These are phyloP conservation scores for Carallia pectinifolia DNA, from an alignment of 345 rosid genomes.

Conservation along the genomic window DNA sequence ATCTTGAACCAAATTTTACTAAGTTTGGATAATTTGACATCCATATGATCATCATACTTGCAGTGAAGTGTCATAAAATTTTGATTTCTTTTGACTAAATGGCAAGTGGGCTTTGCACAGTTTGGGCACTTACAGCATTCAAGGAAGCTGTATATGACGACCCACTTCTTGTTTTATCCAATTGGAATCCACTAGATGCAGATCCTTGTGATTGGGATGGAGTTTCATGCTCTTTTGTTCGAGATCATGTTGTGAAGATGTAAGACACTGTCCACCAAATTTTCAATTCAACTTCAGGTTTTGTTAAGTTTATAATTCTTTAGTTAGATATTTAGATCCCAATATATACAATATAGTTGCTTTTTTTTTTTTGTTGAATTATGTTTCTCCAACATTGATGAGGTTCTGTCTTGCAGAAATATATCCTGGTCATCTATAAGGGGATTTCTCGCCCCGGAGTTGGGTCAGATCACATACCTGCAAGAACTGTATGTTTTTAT, in stretches of 20 bases:
- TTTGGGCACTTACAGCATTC: slow-evolving; percentile 65
- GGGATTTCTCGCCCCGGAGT: slow-evolving; percentile 85
- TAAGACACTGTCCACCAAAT: slow-evolving; percentile 32
- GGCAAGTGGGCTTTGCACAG: slow-evolving; percentile 35
- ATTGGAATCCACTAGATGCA: slow-evolving; percentile 75
- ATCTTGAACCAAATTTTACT: not conserved
- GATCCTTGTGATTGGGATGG: slow-evolving; percentile 93
- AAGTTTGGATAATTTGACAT: not conserved
- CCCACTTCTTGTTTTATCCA: slow-evolving; percentile 68
- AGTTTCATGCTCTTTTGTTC: slow-evolving; percentile 48
- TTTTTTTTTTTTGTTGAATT: slow-evolving; percentile 8
- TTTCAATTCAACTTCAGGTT: not conserved
- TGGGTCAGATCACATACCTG: slow-evolving; percentile 65
- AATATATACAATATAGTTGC: not conserved
- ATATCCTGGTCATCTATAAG: slow-evolving; percentile 60
- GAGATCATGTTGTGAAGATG: slow-evolving; percentile 82
- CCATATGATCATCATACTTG: not conserved
- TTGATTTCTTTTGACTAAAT: slow-evolving; percentile 20
- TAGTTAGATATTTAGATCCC: slow-evolving; percentile 9
- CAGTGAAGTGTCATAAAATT: not conserved
- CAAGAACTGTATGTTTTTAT: slow-evolving; percentile 64
- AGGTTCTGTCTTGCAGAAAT: slow-evolving; percentile 53
- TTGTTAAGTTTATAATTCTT: not conserved
- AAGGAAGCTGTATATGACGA: slow-evolving; percentile 90
- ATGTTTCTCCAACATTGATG: slow-evolving; percentile 11